These are phyloP conservation scores for Dendrobium huoshanense DNA, from an alignment of 106 monocot species.

Conservation along the genomic window DNA sequence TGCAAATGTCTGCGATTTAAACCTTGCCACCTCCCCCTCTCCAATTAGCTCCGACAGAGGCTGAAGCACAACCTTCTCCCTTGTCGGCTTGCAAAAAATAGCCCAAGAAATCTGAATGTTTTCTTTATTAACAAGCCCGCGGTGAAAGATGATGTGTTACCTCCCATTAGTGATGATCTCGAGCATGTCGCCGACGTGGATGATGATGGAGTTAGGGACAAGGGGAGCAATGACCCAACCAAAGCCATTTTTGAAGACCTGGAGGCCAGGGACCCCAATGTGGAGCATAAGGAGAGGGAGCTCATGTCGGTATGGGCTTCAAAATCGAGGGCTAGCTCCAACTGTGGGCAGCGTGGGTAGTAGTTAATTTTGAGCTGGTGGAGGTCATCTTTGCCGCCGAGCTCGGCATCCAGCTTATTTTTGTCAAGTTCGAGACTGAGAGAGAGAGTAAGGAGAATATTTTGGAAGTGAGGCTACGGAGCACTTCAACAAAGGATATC, in stretches of 20 bases:
- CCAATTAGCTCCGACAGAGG: constrained; percentile 58
- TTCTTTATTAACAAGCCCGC: constrained; percentile 76
- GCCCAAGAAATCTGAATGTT: constrained; percentile 88
- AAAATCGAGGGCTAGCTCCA: no score
- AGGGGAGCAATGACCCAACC: no score
- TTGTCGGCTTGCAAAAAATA: constrained; percentile 78
- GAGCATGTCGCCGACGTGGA: constrained; percentile 9
- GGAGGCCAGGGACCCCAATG: no score
- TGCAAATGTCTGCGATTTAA: constrained; percentile 44
- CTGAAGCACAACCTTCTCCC: constrained; percentile 51
- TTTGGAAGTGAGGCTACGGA: constrained; percentile 35
- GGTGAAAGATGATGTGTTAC: constrained; percentile 34
- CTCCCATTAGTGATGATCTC: constrained; percentile 66
- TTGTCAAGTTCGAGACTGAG: constrained; percentile 41
- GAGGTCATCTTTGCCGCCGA: constrained; percentile 53
- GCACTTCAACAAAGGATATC: constrained; percentile 41
- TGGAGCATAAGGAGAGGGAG: no score
- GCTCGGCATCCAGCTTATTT: constrained; percentile 37
- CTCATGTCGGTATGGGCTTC: no score
- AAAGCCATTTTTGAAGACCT: not conserved
- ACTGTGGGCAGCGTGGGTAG: no score
- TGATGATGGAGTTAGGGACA: no score
- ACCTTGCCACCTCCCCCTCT: constrained; percentile 27
- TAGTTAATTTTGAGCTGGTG: constrained; percentile 23
- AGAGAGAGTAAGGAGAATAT: constrained; percentile 61